Conservation (phyloP, 495 filamentous ascomycete genomes). For the Lentithecium fluviatile region DNA sequence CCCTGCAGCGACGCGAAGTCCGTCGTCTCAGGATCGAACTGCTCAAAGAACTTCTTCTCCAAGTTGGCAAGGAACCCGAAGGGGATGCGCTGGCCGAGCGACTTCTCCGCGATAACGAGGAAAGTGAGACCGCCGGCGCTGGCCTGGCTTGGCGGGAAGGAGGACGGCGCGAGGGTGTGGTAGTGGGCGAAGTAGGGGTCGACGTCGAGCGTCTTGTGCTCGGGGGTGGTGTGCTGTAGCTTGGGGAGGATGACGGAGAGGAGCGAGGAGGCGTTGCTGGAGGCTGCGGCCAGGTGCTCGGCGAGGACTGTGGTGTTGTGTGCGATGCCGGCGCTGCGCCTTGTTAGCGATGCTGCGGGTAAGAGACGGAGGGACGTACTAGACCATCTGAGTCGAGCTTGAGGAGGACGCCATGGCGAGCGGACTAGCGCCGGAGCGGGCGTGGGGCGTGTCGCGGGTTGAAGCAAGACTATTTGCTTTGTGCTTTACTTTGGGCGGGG, state of each 20-base stretch:
- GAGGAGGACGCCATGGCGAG: constrained; percentile 75
- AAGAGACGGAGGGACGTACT: constrained; percentile 53
- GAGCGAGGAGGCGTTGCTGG: constrained; percentile 73
- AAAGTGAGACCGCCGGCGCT: constrained; percentile 80
- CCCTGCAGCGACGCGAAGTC: constrained; percentile 77
- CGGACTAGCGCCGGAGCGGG: neutral
- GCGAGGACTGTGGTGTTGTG: constrained; percentile 86
- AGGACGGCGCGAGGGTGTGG: constrained; percentile 78
- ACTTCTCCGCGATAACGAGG: constrained; percentile 73
- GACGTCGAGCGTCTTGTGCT: constrained; percentile 93
- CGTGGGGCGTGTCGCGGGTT: neutral
- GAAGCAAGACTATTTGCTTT: neutral
- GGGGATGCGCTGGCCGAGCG: constrained; percentile 79
- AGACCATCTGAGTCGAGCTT: constrained; percentile 72
- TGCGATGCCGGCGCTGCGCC: constrained; percentile 78
- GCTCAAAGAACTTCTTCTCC: constrained; percentile 77
- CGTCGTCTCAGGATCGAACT: constrained; percentile 65
- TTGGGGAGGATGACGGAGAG: constrained; percentile 95
- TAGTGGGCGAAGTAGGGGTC: constrained; percentile 92
- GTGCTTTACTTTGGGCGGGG: neutral
- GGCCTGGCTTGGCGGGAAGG: constrained; percentile 49
- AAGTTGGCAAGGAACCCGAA: constrained; percentile 93
- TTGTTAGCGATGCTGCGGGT: constrained; percentile 16
- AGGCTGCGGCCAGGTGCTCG: constrained; percentile 81
- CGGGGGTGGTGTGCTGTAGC: constrained; percentile 73